Conservation (phyloP, 202 grass and related monocot genomes). For the Carex arenaria region DNA sequence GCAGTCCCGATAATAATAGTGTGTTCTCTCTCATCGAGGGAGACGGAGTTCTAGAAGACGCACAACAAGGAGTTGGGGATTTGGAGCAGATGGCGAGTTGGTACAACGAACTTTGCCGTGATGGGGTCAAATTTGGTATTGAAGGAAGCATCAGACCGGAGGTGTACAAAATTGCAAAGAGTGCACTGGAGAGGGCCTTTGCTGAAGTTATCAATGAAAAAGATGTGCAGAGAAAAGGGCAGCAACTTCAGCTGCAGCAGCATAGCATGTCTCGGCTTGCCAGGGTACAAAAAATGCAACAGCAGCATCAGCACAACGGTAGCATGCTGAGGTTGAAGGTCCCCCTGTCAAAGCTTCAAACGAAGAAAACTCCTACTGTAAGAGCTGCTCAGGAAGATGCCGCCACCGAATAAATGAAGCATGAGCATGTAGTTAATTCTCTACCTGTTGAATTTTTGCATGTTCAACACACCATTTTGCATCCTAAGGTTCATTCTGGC, state of each 20-base stretch:
- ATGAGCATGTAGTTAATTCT: background rate
- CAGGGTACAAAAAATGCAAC: constrained; percentile 40
- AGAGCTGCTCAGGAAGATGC: constrained; percentile 22
- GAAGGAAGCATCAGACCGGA: constrained; percentile 29
- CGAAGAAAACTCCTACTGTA: constrained; percentile 30
- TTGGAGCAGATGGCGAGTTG: constrained; percentile 31
- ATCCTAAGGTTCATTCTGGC: background rate
- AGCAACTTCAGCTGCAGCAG: constrained; percentile 31
- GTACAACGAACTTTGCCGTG: constrained; percentile 52
- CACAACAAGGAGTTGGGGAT: constrained; percentile 15
- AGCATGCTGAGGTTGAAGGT: constrained; percentile 22
- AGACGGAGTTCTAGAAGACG: background rate
- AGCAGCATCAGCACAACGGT: constrained; percentile 5
- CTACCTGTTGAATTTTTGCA: background rate
- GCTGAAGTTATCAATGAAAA: constrained; percentile 39
- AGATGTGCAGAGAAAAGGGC: constrained; percentile 37
- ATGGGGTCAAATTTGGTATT: constrained; percentile 35
- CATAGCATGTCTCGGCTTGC: constrained; percentile 21
- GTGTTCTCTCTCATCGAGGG: background rate
- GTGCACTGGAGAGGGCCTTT: constrained; percentile 41
- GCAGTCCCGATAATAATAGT: background rate
- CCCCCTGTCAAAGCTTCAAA: constrained; percentile 36
- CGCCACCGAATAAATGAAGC: background rate
- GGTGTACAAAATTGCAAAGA: constrained; percentile 49
- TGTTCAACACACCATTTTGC: background rate